These are phyloP conservation scores for Acacia concinna DNA, from an alignment of 331 rosid genomes.

Conservation along the genomic window DNA sequence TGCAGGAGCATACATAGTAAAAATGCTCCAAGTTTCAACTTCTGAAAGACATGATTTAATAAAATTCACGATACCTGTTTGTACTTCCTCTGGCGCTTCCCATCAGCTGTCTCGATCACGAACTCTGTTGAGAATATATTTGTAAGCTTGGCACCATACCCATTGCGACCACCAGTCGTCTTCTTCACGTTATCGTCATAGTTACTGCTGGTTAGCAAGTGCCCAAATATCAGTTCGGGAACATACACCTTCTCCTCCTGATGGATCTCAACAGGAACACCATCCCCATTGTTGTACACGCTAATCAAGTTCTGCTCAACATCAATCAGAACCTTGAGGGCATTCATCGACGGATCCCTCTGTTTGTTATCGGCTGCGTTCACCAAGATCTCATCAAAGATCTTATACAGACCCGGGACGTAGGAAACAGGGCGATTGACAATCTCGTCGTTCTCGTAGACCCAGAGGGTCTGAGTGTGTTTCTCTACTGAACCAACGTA, in stretches of 20 bases:
- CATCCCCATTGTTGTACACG: constrained; percentile 64
- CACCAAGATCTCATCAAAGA: constrained; percentile 72
- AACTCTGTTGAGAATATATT: constrained; percentile 71
- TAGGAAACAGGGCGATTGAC: constrained; percentile 54
- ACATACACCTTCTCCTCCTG: constrained; percentile 75
- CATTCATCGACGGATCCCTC: constrained; percentile 64
- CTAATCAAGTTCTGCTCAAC: constrained; percentile 53
- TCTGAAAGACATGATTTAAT: background rate
- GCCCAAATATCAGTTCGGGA: constrained; percentile 77
- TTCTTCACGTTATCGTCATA: constrained; percentile 64
- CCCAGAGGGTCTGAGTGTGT: constrained; percentile 67
- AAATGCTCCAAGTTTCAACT: background rate
- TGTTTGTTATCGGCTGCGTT: constrained; percentile 80
- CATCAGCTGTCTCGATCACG: constrained; percentile 71
- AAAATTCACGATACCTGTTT: constrained; percentile 51
- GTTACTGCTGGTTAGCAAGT: constrained; percentile 65
- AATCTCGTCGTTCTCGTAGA: constrained; percentile 58
- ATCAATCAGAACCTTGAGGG: constrained; percentile 55
- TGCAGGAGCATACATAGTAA: no score
- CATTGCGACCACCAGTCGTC: constrained; percentile 74
- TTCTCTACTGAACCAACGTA: constrained; percentile 72
- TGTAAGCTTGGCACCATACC: constrained; percentile 75
- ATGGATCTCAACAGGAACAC: constrained; percentile 72
- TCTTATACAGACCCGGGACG: constrained; percentile 72
- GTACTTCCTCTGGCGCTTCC: constrained; percentile 63